These are phyloP conservation scores for Symmetrospora coprosmae DNA, from an alignment of 768 basidiomycete genomes.

Conservation along the genomic window DNA sequence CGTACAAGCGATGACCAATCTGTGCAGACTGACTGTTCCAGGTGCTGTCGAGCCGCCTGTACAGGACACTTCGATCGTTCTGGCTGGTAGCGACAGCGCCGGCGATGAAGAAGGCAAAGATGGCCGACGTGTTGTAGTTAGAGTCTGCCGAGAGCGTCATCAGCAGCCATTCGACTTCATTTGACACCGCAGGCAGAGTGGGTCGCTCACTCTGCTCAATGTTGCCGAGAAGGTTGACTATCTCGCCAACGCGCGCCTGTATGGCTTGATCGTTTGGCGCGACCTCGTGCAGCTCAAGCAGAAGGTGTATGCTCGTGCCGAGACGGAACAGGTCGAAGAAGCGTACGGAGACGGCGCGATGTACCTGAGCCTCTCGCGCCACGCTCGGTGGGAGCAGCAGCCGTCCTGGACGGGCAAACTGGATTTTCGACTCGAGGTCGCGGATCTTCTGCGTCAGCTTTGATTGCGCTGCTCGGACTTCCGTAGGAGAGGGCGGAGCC, in stretches of 20 bases:
- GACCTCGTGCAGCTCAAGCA: conserved; percentile 6
- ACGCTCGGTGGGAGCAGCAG: conserved; percentile 10
- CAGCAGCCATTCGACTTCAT: too few relatives aligned
- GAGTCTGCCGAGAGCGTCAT: background rate
- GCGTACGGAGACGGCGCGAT: conserved; percentile 16
- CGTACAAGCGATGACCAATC: too few relatives aligned
- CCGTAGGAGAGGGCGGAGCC: too few relatives aligned
- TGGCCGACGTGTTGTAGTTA: conserved; percentile 19
- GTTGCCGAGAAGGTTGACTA: conserved; percentile 13
- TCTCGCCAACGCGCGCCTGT: conserved; percentile 1
- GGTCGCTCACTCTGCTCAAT: conserved; percentile 14
- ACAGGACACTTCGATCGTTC: conserved; percentile 7
- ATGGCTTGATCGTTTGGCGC: conserved; percentile 10
- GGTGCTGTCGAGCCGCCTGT: conserved; percentile 17
- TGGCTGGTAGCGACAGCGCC: conserved; percentile 14
- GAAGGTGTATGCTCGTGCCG: conserved; percentile 1
- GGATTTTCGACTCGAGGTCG: conserved; percentile 1
- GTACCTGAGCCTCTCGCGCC: conserved; percentile 7
- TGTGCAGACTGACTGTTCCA: conserved; percentile 9
- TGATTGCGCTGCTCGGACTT: too few relatives aligned
- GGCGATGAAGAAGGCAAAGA: conserved; percentile 18
- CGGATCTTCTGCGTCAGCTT: too few relatives aligned
- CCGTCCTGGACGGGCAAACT: conserved; percentile 15
- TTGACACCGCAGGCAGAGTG: background rate
- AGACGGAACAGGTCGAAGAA: conserved; percentile 19